Evolutionary conservation across 2,329 filamentous ascomycete species (phyloP).

Genomic region (Fusarium tricinctum): DNA sequence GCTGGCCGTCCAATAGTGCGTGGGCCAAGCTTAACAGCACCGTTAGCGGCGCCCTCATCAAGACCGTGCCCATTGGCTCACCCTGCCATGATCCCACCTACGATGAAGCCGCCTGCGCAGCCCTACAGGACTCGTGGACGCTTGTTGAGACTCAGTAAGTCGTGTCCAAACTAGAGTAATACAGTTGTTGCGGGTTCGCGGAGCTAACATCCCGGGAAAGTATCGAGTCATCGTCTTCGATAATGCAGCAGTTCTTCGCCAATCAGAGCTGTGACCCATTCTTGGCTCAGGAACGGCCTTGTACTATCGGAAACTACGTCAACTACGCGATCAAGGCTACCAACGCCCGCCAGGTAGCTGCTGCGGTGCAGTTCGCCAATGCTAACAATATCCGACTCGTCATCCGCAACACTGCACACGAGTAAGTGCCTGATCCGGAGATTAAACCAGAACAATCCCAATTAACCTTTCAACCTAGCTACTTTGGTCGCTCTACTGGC

Average conservation of each 20-base stretch:
- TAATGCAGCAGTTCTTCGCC: conserved; percentile 57
- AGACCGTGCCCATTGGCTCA: conserved; percentile 64
- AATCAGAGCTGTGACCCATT: conserved; percentile 60
- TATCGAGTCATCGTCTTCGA: conserved; percentile 44
- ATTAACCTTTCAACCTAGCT: background rate
- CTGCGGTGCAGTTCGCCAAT: conserved; percentile 52
- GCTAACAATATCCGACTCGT: conserved; percentile 63
- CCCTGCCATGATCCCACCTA: conserved; percentile 65
- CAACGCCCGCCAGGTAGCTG: conserved; percentile 51
- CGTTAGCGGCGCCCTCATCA: conserved; percentile 64
- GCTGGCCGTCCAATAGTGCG: conserved; percentile 62
- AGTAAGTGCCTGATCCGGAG: conserved; percentile 54
- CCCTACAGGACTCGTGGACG: conserved; percentile 60
- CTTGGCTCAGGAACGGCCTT: conserved; percentile 51
- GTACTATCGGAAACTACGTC: conserved; percentile 62
- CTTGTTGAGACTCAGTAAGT: conserved; percentile 61
- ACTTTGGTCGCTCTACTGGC: conserved; percentile 70
- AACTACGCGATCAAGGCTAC: conserved; percentile 57
- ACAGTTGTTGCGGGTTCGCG: background rate
- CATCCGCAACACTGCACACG: conserved; percentile 67
- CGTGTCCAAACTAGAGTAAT: too few relatives aligned
- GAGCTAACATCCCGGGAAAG: conserved; percentile 10
- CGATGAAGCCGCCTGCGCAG: conserved; percentile 60
- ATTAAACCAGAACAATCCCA: background rate
- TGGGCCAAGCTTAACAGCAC: conserved; percentile 67